Conservation (phyloP, 2,329 filamentous ascomycete species). For the Lachnellula occidentalis region DNA sequence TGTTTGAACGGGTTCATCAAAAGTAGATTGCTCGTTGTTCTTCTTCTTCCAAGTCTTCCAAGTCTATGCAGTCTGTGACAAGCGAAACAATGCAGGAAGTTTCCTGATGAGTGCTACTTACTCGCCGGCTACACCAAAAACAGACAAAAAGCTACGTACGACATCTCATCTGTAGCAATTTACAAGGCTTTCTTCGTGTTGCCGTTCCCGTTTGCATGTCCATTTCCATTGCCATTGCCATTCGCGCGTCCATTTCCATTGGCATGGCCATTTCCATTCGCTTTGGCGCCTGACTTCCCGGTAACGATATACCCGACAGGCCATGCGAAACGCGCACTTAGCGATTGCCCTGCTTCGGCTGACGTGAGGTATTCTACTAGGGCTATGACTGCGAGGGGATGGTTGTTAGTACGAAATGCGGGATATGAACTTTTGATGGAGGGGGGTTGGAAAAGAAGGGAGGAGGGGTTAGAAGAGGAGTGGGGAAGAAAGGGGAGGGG, state of each 20-base stretch:
- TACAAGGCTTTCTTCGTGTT: neutral
- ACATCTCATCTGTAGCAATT: neutral
- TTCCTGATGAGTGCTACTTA: no score
- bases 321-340: slow-evolving; percentile 27
- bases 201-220: neutral
- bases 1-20: no score
- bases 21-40: no score
- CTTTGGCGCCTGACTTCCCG: neutral
- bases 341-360: slow-evolving; percentile 26
- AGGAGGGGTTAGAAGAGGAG: neutral
- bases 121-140: no score
- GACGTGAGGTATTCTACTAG: slow-evolving; percentile 32
- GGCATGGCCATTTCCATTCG: neutral
- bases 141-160: no score
- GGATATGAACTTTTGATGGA: no score
- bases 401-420: no score
- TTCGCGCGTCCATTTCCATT: neutral
- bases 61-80: no score
- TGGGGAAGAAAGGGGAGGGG: no score
- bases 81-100: no score
- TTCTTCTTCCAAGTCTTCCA: no score
- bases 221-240: neutral
- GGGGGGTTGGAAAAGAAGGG: no score
- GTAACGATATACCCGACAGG: slow-evolving; percentile 23
- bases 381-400: slow-evolving; percentile 23